A percentile compares a stretch with the other conserved stretches of the same genome.
phyloP scores from a whole-genome alignment of 495 filamentous ascomycete genomes.

The Darksidea phi region DNA sequence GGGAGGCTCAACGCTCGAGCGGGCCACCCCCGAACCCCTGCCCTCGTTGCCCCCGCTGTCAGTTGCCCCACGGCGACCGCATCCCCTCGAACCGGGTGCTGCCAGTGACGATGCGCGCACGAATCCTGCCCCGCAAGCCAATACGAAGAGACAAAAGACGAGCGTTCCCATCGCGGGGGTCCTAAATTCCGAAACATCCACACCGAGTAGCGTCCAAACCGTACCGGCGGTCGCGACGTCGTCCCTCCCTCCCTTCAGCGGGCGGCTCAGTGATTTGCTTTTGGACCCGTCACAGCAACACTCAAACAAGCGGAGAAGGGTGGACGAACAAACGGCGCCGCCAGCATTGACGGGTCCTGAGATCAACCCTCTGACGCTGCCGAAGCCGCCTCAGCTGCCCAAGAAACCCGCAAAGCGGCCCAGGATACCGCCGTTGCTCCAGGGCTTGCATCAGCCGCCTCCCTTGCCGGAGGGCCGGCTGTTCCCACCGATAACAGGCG shows the following conservation, averaged over 20 bases:
- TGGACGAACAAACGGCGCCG: slow-evolving; percentile 5
- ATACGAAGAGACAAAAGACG: slow-evolving; percentile 10
- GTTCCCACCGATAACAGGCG: slow-evolving; percentile 40
- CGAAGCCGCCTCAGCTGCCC: slow-evolving; percentile 26
- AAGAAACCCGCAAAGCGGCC: slow-evolving; percentile 31
- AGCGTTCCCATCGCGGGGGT: slow-evolving; percentile 34
- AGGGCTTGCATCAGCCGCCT: slow-evolving; percentile 44
- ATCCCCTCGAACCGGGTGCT: background rate
- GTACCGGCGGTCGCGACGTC: background rate
- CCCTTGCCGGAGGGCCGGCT: slow-evolving; percentile 38
- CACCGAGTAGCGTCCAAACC: background rate
- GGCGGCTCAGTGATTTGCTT: slow-evolving; percentile 24
- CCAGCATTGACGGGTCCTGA: background rate
- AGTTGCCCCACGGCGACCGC: background rate
- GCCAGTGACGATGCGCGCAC: slow-evolving; percentile 1
- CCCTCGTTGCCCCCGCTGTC: slow-evolving; percentile 3
- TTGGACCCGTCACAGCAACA: slow-evolving; percentile 17
- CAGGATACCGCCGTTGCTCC: slow-evolving; percentile 41
- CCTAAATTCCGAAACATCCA: slow-evolving; percentile 26
- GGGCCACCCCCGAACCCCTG: slow-evolving; percentile 6
- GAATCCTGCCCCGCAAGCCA: slow-evolving; percentile 1
- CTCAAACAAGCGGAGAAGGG: slow-evolving; percentile 21
- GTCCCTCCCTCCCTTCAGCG: slow-evolving; percentile 16
- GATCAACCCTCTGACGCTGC: slow-evolving; percentile 21
- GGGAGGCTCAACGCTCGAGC: slow-evolving; percentile 10